These are phyloP conservation scores for Starmerella geochares DNA, from an alignment of 805 yeast species.

Conservation along the genomic window DNA sequence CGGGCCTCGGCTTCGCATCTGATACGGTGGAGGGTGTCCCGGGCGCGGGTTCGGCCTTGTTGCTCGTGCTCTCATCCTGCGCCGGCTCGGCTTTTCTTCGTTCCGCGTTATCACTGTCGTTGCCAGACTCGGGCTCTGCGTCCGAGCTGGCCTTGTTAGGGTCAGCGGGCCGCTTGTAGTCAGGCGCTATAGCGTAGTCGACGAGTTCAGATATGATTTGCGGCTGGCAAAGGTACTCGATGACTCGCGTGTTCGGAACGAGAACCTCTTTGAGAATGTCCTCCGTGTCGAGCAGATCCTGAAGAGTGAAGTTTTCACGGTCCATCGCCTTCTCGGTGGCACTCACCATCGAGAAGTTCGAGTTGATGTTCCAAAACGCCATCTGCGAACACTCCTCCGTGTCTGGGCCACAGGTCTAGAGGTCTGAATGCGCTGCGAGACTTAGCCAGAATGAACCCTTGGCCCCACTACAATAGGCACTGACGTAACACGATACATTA, in stretches of 20 bases:
- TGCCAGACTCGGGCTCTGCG: background rate
- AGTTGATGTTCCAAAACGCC: constrained; percentile 49
- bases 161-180: constrained; percentile 1
- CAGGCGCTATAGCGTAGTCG: constrained; percentile 41
- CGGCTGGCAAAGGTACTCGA: constrained; percentile 72
- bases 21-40: background rate
- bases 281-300: constrained; percentile 59
- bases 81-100: background rate
- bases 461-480: background rate
- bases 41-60: background rate
- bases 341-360: constrained; percentile 23
- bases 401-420: constrained; percentile 1
- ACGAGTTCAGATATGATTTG: constrained; percentile 60
- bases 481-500: constrained; percentile 4
- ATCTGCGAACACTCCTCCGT: constrained; percentile 21
- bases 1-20: background rate
- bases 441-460: constrained; percentile 3
- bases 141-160: background rate
- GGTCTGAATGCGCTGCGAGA: constrained; percentile 1
- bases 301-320: constrained; percentile 35
- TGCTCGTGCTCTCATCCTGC: background rate
- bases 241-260: constrained; percentile 60
- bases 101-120: background rate
- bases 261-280: constrained; percentile 63
- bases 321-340: constrained; percentile 39